These are phyloP conservation scores for Clonostachys rosea DNA, from an alignment of 2,329 filamentous ascomycete genomes.

Conservation along the genomic window DNA sequence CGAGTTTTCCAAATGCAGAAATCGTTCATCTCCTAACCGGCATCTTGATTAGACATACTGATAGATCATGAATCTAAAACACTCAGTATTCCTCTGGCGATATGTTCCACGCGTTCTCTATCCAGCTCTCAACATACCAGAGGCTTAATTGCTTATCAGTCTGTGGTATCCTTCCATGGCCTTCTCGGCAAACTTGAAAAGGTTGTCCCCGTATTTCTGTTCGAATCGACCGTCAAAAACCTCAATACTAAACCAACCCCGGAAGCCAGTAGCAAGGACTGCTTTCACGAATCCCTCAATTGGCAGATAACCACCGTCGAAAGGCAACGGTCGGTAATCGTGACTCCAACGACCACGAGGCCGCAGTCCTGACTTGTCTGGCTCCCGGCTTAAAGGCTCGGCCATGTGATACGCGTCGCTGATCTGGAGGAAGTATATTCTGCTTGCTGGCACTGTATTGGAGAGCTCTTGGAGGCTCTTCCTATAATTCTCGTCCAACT, in stretches of 20 bases:
- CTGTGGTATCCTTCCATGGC: constrained; percentile 4
- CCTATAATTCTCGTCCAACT: constrained; percentile 46
- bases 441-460: constrained; percentile 55
- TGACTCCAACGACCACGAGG: constrained; percentile 68
- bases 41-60: too few relatives aligned
- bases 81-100: too few relatives aligned
- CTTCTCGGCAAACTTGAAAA: constrained; percentile 15
- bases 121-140: too few relatives aligned
- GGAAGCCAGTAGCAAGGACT: constrained; percentile 8
- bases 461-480: constrained; percentile 52
- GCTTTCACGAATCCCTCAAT: constrained; percentile 23
- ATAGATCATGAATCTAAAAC: too few relatives aligned
- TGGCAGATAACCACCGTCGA: constrained; percentile 66
- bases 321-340: constrained; percentile 65
- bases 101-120: too few relatives aligned
- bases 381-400: constrained; percentile 42
- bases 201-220: constrained; percentile 19
- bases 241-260: constrained; percentile 42
- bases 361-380: constrained; percentile 45
- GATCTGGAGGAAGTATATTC: constrained; percentile 72
- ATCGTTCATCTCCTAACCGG: too few relatives aligned
- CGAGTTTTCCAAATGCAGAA: too few relatives aligned
- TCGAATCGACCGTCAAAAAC: constrained; percentile 33
- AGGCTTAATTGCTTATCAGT: too few relatives aligned
- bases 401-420: constrained; percentile 66